Evolutionary conservation across 2,329 filamentous ascomycete genomes (phyloP), one percentile per base, ranked within the genome.

Genomic region (Parastagonospora avenae): DNA sequence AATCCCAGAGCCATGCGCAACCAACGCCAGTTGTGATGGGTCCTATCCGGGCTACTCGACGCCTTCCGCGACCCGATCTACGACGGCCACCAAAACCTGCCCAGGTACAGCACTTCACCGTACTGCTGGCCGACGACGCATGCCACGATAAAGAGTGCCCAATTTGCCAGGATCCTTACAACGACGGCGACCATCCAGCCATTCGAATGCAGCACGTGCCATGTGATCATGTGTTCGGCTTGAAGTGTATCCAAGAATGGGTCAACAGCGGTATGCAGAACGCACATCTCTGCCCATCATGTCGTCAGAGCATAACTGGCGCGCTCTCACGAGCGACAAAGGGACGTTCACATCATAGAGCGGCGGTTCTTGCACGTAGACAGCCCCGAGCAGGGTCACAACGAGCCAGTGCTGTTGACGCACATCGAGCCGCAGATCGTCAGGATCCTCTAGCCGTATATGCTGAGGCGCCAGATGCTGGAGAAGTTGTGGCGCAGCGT

Each of bases 221-320:
- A 8, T 52, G 44, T 40, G 24, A 15, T n/a, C 49, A 52, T 15
- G 12, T 52, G 6, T 52, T 48, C 19, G 33, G 49, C 8, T 35
- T 11, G n/a, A 11, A 15, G 10, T 52, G 44, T 29, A 38, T 52
- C 8, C 44, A 52, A 31, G 12, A 11, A n/a, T 48, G 49, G 44
- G 33, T 52, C n/a, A 44, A 48, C 14, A 41, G 44, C 10, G 30
- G 36, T 10, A 46, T 28, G 48, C 28, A 24, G 4, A 46, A 40
- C 11, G 44, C 44, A 9, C 36, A 35, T 12, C 28, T 19, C 11
- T 46, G 44, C 12, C 44, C 44, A 8, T 33, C 44, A 9, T 46
- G 36, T 11, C 44, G 44, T 11, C 36, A 39, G 14, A 46, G 36
- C 29, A 31, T 46, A 14, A 4, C 11, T 8, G 44, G 44, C 28